Percentiles rank a stretch among this genome's conserved stretches.
Conservation (phyloP, 352 stramenopile species). For the Elongisporangium undulatum region DNA sequence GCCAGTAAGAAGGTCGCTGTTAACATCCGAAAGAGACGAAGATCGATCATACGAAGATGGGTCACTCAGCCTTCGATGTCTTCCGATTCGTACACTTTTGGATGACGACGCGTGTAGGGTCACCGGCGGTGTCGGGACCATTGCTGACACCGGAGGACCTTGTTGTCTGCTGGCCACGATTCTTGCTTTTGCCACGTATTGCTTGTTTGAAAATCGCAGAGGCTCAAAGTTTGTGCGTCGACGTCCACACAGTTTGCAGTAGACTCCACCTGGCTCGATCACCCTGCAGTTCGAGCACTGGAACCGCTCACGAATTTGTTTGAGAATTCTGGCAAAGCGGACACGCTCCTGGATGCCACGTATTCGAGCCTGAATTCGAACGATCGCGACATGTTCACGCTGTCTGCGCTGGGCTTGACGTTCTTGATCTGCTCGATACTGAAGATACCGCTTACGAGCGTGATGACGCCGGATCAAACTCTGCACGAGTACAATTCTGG, state of each 20-base stretch:
- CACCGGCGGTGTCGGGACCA: background rate
- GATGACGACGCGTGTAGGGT: background rate
- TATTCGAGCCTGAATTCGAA: constrained; percentile 17
- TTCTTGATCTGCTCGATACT: background rate
- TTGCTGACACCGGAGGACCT: background rate
- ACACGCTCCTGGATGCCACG: constrained; percentile 19
- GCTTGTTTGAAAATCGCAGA: background rate
- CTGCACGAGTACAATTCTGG: constrained; percentile 10
- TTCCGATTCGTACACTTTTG: background rate
- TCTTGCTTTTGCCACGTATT: background rate
- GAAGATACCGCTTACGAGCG: background rate
- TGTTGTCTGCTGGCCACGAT: background rate
- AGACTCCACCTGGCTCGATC: constrained; percentile 46
- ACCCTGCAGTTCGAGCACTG: constrained; percentile 50
- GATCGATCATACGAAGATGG: background rate
- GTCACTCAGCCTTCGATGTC: background rate
- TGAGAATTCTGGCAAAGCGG: constrained; percentile 14
- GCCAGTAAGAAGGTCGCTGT: background rate
- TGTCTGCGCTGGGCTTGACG: background rate
- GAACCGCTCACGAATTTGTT: constrained; percentile 42
- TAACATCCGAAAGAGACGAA: background rate
- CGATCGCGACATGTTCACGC: constrained; percentile 9
- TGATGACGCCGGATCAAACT: constrained; percentile 6
- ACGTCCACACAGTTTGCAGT: constrained; percentile 68
- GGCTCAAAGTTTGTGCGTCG: constrained; percentile 25